Evolutionary conservation across 2,329 filamentous ascomycete genomes (phyloP).

Genomic region (Ophiostoma triangulosporum): DNA sequence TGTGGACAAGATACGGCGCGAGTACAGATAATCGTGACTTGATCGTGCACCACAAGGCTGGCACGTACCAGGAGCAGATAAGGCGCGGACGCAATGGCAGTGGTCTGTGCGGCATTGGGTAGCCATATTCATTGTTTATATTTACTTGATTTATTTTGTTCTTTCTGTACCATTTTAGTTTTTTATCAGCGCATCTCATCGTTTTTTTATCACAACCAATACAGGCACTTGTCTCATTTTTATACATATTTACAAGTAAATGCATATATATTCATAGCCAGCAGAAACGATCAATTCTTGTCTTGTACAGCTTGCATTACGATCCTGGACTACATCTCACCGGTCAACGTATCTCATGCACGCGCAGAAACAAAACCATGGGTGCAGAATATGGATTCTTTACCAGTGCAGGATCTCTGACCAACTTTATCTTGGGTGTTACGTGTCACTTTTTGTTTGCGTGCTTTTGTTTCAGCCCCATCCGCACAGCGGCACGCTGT

Average conservation of each 20-base stretch:
- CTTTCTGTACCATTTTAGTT: not conserved
- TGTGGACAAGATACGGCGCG: conserved; percentile 11
- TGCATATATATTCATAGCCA: too few species aligned
- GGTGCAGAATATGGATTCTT: not conserved
- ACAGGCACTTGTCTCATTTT: too few species aligned
- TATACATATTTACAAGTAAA: too few species aligned
- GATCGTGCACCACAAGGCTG: not conserved
- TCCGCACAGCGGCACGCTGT: not conserved
- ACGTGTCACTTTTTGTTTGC: not conserved
- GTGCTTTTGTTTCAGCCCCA: not conserved
- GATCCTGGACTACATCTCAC: too few species aligned
- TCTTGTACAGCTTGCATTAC: too few species aligned
- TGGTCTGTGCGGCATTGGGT: too few species aligned
- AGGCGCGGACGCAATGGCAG: too few species aligned
- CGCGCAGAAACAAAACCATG: not conserved
- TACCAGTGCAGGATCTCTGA: not conserved
- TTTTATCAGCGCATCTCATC: not conserved
- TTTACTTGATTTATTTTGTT: not conserved
- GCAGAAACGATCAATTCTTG: too few species aligned
- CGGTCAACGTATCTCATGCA: not conserved
- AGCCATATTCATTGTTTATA: not conserved
- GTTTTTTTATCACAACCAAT: too few species aligned
- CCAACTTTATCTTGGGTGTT: not conserved
- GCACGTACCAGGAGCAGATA: not conserved
- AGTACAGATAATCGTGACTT: conserved; percentile 6